These are phyloP conservation scores for Sequoia sempervirens DNA, from an alignment of 75 land plant genomes.

Conservation along the genomic window DNA sequence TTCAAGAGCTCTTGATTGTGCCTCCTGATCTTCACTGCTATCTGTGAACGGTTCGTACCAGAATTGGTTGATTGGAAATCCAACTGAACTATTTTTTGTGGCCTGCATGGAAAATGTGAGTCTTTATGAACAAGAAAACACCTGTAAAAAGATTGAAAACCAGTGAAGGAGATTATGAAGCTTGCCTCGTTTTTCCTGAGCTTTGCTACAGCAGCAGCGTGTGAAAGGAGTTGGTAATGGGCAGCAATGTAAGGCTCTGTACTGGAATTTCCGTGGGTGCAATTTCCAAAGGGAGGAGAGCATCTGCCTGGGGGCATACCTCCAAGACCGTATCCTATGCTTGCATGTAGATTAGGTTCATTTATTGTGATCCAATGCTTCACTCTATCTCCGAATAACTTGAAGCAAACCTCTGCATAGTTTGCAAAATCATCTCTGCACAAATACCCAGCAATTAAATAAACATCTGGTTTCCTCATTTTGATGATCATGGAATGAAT, in stretches of 20 bases:
- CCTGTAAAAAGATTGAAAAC: too few relatives aligned
- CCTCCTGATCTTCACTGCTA: too few relatives aligned
- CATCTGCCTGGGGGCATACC: conserved; percentile 33
- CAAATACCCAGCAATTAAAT: too few relatives aligned
- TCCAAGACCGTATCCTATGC: conserved; percentile 18
- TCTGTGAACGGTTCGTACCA: too few relatives aligned
- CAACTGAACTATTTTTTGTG: not conserved
- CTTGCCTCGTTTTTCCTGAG: not conserved
- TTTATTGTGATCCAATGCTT: conserved; percentile 41
- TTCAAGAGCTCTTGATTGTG: not conserved
- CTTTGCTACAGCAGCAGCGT: conserved; percentile 9
- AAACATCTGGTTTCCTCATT: too few relatives aligned
- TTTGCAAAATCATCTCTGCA: too few relatives aligned
- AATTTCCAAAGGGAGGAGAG: conserved; percentile 11
- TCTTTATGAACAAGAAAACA: too few relatives aligned
- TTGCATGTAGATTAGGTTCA: conserved; percentile 22
- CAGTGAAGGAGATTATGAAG: not conserved
- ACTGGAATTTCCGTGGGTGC: too few relatives aligned
- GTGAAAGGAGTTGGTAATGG: conserved; percentile 10
- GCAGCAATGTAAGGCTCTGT: too few relatives aligned
- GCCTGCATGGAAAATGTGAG: not conserved
- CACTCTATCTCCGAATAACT: too few relatives aligned
- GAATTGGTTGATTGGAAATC: too few relatives aligned
- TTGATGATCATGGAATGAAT: too few relatives aligned
- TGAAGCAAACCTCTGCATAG: conserved; percentile 42